Conservation (phyloP, 768 basidiomycete species). For the Sporobolomyces pararoseus region DNA sequence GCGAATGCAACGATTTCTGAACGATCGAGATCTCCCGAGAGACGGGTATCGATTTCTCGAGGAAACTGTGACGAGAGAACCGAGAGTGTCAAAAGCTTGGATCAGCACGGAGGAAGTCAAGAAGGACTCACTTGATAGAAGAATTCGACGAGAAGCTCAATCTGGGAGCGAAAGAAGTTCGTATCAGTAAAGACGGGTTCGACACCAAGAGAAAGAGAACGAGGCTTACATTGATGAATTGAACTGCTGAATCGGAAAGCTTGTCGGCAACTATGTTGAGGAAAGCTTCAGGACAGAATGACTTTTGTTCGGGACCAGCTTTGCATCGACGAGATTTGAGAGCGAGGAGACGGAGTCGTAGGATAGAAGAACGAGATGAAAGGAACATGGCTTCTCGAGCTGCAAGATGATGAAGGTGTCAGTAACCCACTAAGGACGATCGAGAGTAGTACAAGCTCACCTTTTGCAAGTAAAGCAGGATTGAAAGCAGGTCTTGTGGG, state of each 20-base stretch:
- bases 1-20: conserved; percentile 87
- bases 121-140: conserved; percentile 76
- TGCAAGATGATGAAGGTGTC: conserved; percentile 47
- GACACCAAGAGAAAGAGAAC: neutral
- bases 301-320: conserved; percentile 76
- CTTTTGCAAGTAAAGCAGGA: conserved; percentile 84
- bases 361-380: conserved; percentile 69
- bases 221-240: conserved; percentile 75
- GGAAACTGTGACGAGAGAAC: conserved; percentile 64
- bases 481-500: conserved; percentile 65
- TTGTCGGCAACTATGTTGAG: conserved; percentile 95
- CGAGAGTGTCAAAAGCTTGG: neutral
- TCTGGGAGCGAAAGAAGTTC: conserved; percentile 49
- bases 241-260: conserved; percentile 86
- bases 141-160: conserved; percentile 95
- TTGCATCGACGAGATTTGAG: conserved; percentile 81
- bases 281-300: conserved; percentile 94
- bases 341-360: conserved; percentile 80
- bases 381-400: conserved; percentile 91
- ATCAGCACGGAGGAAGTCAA: neutral
- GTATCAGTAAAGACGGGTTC: too few relatives aligned
- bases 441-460: conserved; percentile 53
- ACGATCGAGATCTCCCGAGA: conserved; percentile 89
- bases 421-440: neutral
- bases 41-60: conserved; percentile 88